These are phyloP conservation scores for Cafeteria roenbergensis DNA, from an alignment of 108 stramenopile genomes.

Conservation along the genomic window DNA sequence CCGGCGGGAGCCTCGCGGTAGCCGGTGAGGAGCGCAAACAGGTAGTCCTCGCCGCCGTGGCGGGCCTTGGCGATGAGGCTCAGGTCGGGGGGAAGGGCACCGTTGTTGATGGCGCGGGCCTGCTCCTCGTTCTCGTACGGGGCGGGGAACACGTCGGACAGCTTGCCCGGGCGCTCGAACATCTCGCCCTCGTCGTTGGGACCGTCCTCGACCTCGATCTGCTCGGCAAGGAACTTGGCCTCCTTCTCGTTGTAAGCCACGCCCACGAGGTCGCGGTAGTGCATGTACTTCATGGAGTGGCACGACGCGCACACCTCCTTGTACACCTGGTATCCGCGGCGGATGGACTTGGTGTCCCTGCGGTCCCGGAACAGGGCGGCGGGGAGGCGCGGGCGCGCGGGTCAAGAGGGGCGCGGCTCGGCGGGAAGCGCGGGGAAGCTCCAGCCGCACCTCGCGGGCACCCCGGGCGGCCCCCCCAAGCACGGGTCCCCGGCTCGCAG, in stretches of 20 bases:
- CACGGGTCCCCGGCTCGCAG: neutral
- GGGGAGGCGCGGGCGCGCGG: neutral
- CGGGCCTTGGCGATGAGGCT: constrained; percentile 95
- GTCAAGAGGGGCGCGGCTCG: neutral
- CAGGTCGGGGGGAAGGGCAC: constrained; percentile 93
- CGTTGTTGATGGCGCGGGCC: constrained; percentile 87
- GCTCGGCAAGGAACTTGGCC: constrained; percentile 69
- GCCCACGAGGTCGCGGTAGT: constrained; percentile 91
- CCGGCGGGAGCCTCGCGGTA: constrained; percentile 87
- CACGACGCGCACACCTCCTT: constrained; percentile 93
- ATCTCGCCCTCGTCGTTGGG: constrained; percentile 71
- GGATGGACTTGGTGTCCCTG: constrained; percentile 67
- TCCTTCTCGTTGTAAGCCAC: constrained; percentile 83
- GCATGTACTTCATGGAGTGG: constrained; percentile 72
- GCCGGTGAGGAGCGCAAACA: constrained; percentile 83
- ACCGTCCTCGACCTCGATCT: constrained; percentile 84
- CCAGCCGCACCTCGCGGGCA: neutral
- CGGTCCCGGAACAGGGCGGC: neutral
- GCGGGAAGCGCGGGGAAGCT: neutral
- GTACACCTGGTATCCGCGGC: constrained; percentile 98
- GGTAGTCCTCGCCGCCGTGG: constrained; percentile 84
- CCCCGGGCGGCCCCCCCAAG: neutral
- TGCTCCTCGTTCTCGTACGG: constrained; percentile 90
- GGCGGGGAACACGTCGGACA: constrained; percentile 68
- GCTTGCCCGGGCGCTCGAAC: constrained; percentile 95